Evolutionary conservation across 768 basidiomycete species (phyloP).

Genomic region (Lentinula lateritia): DNA sequence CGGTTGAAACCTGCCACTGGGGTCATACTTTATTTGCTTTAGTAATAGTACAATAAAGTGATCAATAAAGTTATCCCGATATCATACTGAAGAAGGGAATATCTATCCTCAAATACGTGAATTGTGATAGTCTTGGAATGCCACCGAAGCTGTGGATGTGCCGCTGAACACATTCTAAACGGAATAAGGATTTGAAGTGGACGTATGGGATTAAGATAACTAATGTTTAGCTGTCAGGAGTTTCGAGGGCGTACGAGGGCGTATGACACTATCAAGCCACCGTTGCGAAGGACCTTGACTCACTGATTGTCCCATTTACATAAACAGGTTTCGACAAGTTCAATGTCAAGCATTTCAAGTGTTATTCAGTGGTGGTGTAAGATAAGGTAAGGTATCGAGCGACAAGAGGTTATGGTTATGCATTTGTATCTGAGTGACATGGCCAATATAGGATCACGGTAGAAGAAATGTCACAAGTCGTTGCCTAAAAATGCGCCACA

Average conservation of each 20-base stretch:
- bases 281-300: background rate
- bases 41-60: background rate
- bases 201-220: background rate
- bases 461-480: background rate
- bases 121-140: background rate
- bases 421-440: background rate
- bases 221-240: background rate
- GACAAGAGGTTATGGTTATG: too few relatives aligned
- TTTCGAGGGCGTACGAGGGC: background rate
- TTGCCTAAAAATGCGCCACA: background rate
- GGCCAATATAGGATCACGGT: background rate
- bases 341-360: background rate
- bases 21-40: too few relatives aligned
- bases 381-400: too few relatives aligned
- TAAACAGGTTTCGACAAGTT: background rate
- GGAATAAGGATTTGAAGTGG: background rate
- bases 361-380: background rate
- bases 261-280: constrained; percentile 1
- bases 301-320: background rate
- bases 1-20: background rate
- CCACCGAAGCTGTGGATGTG: background rate
- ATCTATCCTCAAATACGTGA: background rate
- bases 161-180: background rate
- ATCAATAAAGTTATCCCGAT: background rate
- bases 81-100: background rate